Conservation (phyloP, 108 stramenopile genomes). For the Epithemia pelagica region DNA sequence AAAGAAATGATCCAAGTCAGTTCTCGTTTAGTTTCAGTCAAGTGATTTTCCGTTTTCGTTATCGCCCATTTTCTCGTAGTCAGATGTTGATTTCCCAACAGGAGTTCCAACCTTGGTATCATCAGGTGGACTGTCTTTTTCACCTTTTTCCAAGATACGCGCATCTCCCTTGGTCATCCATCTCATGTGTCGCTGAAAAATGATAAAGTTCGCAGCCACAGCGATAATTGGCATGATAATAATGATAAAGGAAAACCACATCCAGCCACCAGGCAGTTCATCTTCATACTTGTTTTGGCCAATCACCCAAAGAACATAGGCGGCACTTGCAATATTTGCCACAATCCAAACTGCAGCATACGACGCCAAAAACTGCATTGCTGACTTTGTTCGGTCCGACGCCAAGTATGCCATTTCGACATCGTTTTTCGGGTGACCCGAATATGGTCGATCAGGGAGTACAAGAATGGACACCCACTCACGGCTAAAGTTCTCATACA, state of each 20-base stretch:
- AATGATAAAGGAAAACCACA: not conserved
- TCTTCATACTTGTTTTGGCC: not conserved
- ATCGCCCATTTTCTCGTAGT: too few relatives aligned
- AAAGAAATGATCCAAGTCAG: too few relatives aligned
- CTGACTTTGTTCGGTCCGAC: not conserved
- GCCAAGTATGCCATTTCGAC: not conserved
- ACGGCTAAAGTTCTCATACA: not conserved
- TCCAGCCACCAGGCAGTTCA: not conserved
- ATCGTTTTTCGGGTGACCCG: not conserved
- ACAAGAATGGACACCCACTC: not conserved
- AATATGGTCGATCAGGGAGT: not conserved
- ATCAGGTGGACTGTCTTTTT: not conserved
- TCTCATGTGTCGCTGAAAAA: not conserved
- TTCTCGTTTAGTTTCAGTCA: too few relatives aligned
- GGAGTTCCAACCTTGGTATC: too few relatives aligned
- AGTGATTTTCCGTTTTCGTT: too few relatives aligned
- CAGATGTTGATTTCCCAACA: too few relatives aligned
- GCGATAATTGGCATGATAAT: not conserved
- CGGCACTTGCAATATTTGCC: not conserved
- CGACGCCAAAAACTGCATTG: not conserved
- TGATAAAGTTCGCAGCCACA: not conserved
- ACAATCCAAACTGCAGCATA: not conserved
- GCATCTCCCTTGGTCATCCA: conserved; percentile 1
- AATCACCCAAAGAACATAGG: not conserved
- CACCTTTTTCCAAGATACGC: not conserved